These are phyloP conservation scores for Lophiostoma macrostomum DNA, from an alignment of 495 filamentous ascomycete genomes.

Conservation along the genomic window DNA sequence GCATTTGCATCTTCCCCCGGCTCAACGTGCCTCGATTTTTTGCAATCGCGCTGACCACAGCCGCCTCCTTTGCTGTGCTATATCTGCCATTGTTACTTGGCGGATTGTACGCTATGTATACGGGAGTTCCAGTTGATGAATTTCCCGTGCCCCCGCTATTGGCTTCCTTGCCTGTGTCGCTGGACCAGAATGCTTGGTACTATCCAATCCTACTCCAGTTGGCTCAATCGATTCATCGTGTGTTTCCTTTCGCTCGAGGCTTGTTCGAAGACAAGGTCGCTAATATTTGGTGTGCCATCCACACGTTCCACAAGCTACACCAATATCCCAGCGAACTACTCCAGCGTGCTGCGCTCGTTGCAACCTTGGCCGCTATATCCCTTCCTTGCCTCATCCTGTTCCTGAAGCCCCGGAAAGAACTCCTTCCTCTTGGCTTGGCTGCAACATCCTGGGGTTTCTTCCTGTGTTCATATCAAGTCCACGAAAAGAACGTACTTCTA, in stretches of 20 bases:
- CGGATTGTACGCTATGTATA: conserved; percentile 55
- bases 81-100: conserved; percentile 71
- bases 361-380: conserved; percentile 71
- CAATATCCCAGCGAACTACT: conserved; percentile 57
- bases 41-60: conserved; percentile 68
- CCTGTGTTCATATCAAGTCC: conserved; percentile 93
- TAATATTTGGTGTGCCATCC: conserved; percentile 93
- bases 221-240: conserved; percentile 76
- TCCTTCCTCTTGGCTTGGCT: conserved; percentile 75
- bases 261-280: conserved; percentile 98
- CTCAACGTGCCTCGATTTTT: conserved; percentile 68
- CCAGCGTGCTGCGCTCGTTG: conserved; percentile 70
- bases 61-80: conserved; percentile 69
- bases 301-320: conserved; percentile 82
- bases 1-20: conserved; percentile 73
- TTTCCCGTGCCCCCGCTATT: conserved; percentile 50
- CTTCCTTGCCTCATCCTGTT: conserved; percentile 78
- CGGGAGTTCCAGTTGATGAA: conserved; percentile 49
- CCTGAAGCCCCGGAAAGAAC: conserved; percentile 67
- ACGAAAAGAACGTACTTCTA: conserved; percentile 92
- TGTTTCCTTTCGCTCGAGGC: conserved; percentile 91
- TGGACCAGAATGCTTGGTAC: conserved; percentile 63
- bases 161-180: conserved; percentile 54
- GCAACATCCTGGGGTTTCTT: conserved; percentile 94
- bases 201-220: conserved; percentile 73